Conservation (phyloP, 148 eudicot genomes). For the Mesembryanthemum crystallinum region DNA sequence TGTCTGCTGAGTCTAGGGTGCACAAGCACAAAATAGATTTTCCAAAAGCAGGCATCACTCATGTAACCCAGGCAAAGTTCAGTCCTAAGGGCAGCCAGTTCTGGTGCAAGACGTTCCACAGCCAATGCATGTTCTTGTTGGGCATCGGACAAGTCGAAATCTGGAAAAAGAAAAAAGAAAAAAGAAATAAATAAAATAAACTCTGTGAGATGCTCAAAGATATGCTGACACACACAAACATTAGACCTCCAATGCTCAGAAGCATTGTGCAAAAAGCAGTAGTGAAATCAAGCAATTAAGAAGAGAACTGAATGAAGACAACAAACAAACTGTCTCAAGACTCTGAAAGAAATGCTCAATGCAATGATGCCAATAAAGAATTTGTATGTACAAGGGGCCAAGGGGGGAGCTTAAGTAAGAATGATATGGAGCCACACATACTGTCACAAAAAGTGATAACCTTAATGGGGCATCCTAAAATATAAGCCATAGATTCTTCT, state of each 20-base stretch:
- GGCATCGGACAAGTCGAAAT: slow-evolving; percentile 84
- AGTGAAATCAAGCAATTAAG: neutral
- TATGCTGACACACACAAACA: neutral
- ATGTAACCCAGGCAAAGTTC: slow-evolving; percentile 90
- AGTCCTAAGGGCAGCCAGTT: slow-evolving; percentile 76
- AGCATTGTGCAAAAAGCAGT: neutral
- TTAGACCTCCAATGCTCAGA: neutral
- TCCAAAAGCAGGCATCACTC: slow-evolving; percentile 89
- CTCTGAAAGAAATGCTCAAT: neutral
- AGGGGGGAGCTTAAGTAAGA: too few relatives aligned
- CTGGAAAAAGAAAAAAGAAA: slow-evolving; percentile 31
- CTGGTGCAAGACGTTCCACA: slow-evolving; percentile 82
- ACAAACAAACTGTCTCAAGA: neutral
- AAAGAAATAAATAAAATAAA: neutral
- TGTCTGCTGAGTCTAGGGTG: slow-evolving; percentile 70
- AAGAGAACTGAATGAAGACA: neutral
- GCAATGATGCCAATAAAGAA: neutral
- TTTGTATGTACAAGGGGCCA: too few relatives aligned
- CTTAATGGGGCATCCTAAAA: too few relatives aligned
- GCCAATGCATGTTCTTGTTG: slow-evolving; percentile 97
- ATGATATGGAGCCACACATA: too few relatives aligned
- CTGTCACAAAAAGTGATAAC: too few relatives aligned
- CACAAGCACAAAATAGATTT: slow-evolving; percentile 87
- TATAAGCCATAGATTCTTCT: too few relatives aligned
- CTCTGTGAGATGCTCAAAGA: slow-evolving; percentile 7